These are phyloP conservation scores for Agarophyton chilense DNA, from an alignment of 23 red algal species.

Conservation along the genomic window DNA sequence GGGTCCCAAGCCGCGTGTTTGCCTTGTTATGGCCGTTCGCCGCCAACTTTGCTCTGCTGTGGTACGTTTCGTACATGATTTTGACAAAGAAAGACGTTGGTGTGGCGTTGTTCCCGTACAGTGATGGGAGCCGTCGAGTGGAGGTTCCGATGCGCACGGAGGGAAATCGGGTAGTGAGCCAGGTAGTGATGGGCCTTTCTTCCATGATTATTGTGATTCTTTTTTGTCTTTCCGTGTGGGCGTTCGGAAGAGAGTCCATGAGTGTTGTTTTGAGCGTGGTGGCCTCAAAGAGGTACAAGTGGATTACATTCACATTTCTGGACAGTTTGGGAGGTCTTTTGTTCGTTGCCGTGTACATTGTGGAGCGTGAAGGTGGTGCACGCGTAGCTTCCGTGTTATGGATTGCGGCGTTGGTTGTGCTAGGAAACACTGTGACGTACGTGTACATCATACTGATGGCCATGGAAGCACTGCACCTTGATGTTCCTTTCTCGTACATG, in stretches of 20 bases:
- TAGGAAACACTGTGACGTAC: background rate
- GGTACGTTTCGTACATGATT: conserved; percentile 20
- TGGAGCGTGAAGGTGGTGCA: background rate
- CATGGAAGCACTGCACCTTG: background rate
- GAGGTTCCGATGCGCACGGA: conserved; percentile 4
- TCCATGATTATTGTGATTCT: background rate
- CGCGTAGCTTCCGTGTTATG: background rate
- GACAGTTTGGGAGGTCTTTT: background rate
- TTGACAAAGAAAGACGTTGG: background rate
- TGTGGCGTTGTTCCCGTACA: background rate
- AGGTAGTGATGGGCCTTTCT: background rate
- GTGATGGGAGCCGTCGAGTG: too few relatives aligned
- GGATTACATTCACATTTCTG: background rate
- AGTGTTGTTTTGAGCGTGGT: background rate
- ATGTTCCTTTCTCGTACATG: background rate
- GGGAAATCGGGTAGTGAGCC: background rate
- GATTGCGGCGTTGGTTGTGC: background rate
- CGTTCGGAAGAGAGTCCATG: background rate
- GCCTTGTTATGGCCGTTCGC: background rate
- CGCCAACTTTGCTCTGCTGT: background rate
- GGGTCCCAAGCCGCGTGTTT: background rate
- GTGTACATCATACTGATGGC: conserved; percentile 1
- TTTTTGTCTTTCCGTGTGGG: background rate
- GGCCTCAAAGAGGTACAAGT: background rate
- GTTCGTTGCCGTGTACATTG: background rate